Base-by-base conservation (phyloP, 169 alveolate species). In the Eimeria necatrix region DNA sequence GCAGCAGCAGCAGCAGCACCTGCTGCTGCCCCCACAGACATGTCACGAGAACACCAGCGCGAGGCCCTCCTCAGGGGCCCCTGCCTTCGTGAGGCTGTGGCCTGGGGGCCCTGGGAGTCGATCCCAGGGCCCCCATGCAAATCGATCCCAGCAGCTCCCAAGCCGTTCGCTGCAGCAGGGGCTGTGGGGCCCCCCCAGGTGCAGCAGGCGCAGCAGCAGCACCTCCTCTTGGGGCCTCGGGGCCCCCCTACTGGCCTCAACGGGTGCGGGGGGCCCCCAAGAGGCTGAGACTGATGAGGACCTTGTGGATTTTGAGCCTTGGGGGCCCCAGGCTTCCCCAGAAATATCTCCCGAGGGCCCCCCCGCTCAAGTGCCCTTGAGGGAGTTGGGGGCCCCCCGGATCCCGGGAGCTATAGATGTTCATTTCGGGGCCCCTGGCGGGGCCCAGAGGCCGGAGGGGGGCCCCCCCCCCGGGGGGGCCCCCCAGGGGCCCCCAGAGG, bases 281-380 rank as follows among this genome's bases (percentile, higher is more conserved):
- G 76, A 9, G 76, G 26, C 26, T 10, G 86, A 18, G 4, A 14
- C 24, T 3, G 48, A 16, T 14, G 52, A 76, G 22, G 86, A 32
- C 24, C 61, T 60, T 14, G 86, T 60, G 56, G 86, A 76, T 26
- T 76, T 76, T 26, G 86, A 76, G 86, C 6, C 8, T 10, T 76
- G 86, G 86, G 86, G 86, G 61, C 86, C 56, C 52, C 64, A 76
- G 32, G 64, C 64, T 56, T 76, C 61, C 64, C 86, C 86, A 7
- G 64, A 32, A 8, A 2, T 5, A 10, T 10, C 22, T 3, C 3
- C 7, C 16, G 61, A 2, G 4, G 64, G 16, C 14, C 12, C 87
- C 9, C 9, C 64, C 24, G 87, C 32, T 18, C 90, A 49, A 32
- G 22, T 52, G 3, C 73, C 74, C 49, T 52, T 51, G 41, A 3